Evolutionary conservation across 208 protist species (phyloP).

Genomic region (Wallacemonas rigidus): DNA sequence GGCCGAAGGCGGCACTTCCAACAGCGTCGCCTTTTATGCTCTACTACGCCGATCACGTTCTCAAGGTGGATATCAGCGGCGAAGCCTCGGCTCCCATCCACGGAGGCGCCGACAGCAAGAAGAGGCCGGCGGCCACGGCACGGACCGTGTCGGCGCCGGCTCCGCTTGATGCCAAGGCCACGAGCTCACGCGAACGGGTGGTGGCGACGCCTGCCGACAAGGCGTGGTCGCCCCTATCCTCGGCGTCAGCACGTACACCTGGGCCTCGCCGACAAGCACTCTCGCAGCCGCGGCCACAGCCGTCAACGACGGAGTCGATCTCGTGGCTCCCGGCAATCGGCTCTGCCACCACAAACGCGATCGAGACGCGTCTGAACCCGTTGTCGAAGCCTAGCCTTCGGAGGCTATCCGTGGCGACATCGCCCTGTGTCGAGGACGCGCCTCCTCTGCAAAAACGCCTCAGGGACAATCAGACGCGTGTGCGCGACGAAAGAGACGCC

Average conservation of each 20-base stretch:
- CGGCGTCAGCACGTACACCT: too few species aligned
- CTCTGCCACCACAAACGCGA: too few species aligned
- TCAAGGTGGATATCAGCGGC: slow-evolving; percentile 22
- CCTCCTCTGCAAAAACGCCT: too few species aligned
- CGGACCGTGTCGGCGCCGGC: not conserved
- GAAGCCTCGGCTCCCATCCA: not conserved
- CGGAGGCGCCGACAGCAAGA: too few species aligned
- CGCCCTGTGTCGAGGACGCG: too few species aligned
- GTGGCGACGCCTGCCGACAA: not conserved
- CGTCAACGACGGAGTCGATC: not conserved
- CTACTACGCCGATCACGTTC: slow-evolving; percentile 37
- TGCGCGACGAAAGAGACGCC: too few species aligned
- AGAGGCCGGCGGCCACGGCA: not conserved
- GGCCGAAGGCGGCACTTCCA: slow-evolving; percentile 24
- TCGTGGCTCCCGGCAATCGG: slow-evolving; percentile 11
- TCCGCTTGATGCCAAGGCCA: not conserved
- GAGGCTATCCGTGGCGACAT: too few species aligned
- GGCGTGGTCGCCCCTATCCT: not conserved
- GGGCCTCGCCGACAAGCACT: too few species aligned
- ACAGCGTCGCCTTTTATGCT: slow-evolving; percentile 54
- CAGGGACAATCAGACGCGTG: too few species aligned
- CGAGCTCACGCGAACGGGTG: not conserved
- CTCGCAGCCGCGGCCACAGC: not conserved
- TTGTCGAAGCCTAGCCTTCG: too few species aligned
- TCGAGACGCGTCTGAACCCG: too few species aligned